Evolutionary conservation across 192 early-diverging fungal genomes (phyloP).

Genomic region (Rhizophagus sp.): DNA sequence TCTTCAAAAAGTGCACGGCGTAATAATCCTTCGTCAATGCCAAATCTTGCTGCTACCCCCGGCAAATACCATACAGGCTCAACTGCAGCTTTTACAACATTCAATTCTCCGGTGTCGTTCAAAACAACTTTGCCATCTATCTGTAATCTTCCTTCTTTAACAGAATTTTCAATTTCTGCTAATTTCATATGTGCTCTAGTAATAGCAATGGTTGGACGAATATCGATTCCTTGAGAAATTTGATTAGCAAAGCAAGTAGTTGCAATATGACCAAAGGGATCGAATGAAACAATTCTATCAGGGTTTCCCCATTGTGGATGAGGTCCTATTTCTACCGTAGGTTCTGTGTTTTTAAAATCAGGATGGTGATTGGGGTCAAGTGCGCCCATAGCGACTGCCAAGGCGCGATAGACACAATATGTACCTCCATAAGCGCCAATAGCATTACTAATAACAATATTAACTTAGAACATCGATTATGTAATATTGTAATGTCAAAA

Average conservation of each 20-base stretch:
- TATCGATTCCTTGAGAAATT: constrained; percentile 70
- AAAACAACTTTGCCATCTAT: constrained; percentile 86
- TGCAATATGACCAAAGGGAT: constrained; percentile 88
- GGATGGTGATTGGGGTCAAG: constrained; percentile 79
- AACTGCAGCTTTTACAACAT: constrained; percentile 88
- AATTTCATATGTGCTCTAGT: constrained; percentile 96
- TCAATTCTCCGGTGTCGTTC: constrained; percentile 76
- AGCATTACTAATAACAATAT: constrained; percentile 66
- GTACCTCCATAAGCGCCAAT: constrained; percentile 92
- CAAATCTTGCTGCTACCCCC: constrained; percentile 86
- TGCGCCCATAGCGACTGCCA: constrained; percentile 90
- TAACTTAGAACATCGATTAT: not conserved
- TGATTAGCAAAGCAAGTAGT: constrained; percentile 61
- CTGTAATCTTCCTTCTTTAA: constrained; percentile 58
- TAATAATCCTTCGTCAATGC: constrained; percentile 80
- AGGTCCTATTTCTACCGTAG: constrained; percentile 79
- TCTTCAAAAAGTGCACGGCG: constrained; percentile 88
- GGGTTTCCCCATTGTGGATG: constrained; percentile 79
- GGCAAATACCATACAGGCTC: constrained; percentile 96
- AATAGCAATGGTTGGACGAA: constrained; percentile 90
- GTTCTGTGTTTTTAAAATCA: constrained; percentile 85
- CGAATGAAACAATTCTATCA: constrained; percentile 89
- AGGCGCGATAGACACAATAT: constrained; percentile 88
- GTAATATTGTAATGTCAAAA: not conserved
- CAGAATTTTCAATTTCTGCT: constrained; percentile 80